Evolutionary conservation across 768 basidiomycete genomes (phyloP).

Genomic region (Suillus americanus): DNA sequence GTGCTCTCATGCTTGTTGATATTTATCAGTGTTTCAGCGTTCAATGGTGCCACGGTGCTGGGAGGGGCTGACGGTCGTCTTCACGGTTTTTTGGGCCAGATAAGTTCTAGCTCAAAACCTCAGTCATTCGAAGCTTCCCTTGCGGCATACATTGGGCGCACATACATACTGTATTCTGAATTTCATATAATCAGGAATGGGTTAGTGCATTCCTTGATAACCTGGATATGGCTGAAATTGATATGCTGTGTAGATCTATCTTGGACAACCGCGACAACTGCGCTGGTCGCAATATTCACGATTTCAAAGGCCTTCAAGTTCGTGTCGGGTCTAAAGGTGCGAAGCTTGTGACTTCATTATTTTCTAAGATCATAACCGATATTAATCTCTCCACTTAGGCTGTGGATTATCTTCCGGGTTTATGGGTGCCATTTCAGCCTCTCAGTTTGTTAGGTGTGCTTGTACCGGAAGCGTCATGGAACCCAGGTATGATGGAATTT

Average conservation of each 20-base stretch:
- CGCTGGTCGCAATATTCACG: conserved; percentile 6
- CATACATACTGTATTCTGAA: neutral
- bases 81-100: neutral
- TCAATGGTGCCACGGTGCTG: neutral
- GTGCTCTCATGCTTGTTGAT: neutral
- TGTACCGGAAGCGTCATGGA: conserved; percentile 21
- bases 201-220: neutral
- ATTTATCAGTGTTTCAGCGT: neutral
- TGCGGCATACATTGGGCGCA: neutral
- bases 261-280: conserved; percentile 8
- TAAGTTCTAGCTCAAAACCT: neutral
- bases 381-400: conserved; percentile 11
- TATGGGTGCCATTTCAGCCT: conserved; percentile 22
- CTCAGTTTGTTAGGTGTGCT: conserved; percentile 9
- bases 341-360: neutral
- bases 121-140: neutral
- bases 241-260: conserved; percentile 1
- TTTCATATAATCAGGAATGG: neutral
- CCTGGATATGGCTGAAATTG: neutral
- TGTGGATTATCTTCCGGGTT: conserved; percentile 17
- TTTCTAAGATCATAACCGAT: neutral
- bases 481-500: conserved; percentile 14
- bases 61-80: neutral
- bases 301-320: conserved; percentile 18
- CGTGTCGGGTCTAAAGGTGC: conserved; percentile 16